Percentiles rank a stretch among this genome's conserved stretches.
phyloP scores from a whole-genome alignment of 129 eudicot genomes.

The Flaveria brownii region DNA sequence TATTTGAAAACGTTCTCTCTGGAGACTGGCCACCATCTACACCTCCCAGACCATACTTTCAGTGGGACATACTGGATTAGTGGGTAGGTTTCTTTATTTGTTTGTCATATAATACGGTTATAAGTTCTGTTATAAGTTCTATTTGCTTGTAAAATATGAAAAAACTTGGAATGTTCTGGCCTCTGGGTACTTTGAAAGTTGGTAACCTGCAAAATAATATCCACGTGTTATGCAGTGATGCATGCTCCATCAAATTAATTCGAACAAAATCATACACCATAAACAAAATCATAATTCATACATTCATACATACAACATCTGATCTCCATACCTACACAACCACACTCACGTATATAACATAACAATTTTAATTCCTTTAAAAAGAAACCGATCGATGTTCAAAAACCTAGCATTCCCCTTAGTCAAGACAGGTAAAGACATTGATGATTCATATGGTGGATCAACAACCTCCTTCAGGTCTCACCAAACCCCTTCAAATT shows the following conservation, averaged over 20 bases:
- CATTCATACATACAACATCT: not conserved
- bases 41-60: too few relatives aligned
- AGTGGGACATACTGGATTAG: too few relatives aligned
- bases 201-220: not conserved
- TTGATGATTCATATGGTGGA: conserved; percentile 31
- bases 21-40: too few relatives aligned
- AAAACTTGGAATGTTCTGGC: not conserved
- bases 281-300: not conserved
- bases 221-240: not conserved
- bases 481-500: conserved; percentile 31
- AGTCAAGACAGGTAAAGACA: conserved; percentile 46
- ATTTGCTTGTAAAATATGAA: too few relatives aligned
- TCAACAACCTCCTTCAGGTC: conserved; percentile 39
- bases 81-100: too few relatives aligned
- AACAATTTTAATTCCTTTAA: not conserved
- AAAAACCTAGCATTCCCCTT: conserved; percentile 30
- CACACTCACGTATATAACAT: not conserved
- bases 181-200: conserved; percentile 1
- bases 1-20: too few relatives aligned
- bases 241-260: not conserved
- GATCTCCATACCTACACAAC: not conserved
- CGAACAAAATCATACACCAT: not conserved
- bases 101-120: too few relatives aligned
- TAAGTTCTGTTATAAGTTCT: too few relatives aligned
- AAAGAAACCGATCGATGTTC: not conserved